A percentile compares a stretch with the other conserved stretches of the same genome.
Evolutionary conservation across 2,329 filamentous ascomycete species (phyloP).

Genomic region (Elsinoe fawcettii): DNA sequence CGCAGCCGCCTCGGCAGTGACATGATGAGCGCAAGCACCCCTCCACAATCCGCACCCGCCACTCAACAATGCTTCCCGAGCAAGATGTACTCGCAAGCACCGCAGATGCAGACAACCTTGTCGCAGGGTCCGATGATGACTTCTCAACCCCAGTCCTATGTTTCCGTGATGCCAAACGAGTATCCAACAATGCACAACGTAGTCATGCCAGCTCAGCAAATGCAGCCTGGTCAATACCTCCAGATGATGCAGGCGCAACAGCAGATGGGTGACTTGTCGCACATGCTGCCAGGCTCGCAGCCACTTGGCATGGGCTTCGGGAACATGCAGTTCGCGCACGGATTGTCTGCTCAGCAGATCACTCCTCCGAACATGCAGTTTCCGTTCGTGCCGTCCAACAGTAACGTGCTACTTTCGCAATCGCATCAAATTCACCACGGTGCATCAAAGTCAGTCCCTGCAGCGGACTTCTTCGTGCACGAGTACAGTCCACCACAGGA

Average conservation of each 20-base stretch:
- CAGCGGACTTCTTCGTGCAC: constrained; percentile 37
- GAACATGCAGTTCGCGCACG: constrained; percentile 6
- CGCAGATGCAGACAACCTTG: constrained; percentile 17
- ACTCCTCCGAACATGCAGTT: constrained; percentile 18
- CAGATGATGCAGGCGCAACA: constrained; percentile 18
- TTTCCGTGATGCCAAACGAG: constrained; percentile 18
- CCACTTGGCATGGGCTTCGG: not conserved
- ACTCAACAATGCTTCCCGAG: constrained; percentile 40
- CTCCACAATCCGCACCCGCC: constrained; percentile 44
- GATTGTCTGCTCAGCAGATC: constrained; percentile 15
- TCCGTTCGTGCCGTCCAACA: constrained; percentile 17
- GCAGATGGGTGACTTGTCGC: constrained; percentile 18
- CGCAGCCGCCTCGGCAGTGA: constrained; percentile 28
- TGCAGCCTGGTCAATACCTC: constrained; percentile 16
- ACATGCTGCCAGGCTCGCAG: constrained; percentile 12
- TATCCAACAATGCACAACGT: constrained; percentile 19
- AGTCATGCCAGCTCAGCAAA: constrained; percentile 16
- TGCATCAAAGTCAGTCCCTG: constrained; percentile 17
- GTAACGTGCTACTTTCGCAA: constrained; percentile 22
- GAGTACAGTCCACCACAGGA: constrained; percentile 41
- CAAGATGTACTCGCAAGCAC: constrained; percentile 25
- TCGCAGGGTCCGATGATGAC: constrained; percentile 18
- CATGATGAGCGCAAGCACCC: constrained; percentile 38
- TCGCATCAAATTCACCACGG: constrained; percentile 22
- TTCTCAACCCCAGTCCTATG: constrained; percentile 17